Evolutionary conservation across 345 rosid species (phyloP).

Genomic region (Populus ilicifolia): DNA sequence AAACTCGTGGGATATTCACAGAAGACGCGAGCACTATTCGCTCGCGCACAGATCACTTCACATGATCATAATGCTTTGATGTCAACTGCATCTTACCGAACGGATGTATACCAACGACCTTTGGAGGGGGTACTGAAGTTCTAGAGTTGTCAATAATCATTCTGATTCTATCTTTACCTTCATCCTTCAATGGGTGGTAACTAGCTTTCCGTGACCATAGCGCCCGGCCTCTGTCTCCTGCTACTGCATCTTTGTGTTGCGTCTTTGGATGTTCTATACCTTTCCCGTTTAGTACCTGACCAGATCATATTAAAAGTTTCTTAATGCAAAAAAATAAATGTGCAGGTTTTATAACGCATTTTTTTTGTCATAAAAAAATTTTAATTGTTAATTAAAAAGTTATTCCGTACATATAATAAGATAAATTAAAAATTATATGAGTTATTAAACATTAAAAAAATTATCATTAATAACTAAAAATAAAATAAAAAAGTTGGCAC

Average conservation of each 20-base stretch:
- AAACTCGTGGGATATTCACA: too few relatives aligned
- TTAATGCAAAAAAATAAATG: too few relatives aligned
- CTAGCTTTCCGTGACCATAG: background rate
- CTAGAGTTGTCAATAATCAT: background rate
- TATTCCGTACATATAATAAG: too few relatives aligned
- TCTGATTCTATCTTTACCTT: background rate
- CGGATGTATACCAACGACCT: slow-evolving; percentile 61
- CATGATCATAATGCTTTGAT: slow-evolving; percentile 66
- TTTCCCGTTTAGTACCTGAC: background rate
- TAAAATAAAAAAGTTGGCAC: too few relatives aligned
- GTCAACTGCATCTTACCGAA: slow-evolving; percentile 87
- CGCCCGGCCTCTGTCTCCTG: background rate
- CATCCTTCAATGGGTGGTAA: background rate
- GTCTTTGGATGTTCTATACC: background rate
- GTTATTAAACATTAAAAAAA: too few relatives aligned
- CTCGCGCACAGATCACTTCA: slow-evolving; percentile 26
- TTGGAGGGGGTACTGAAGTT: slow-evolving; percentile 50
- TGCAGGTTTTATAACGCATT: too few relatives aligned
- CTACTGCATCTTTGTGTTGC: background rate
- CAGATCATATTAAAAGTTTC: too few relatives aligned
- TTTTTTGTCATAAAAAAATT: too few relatives aligned
- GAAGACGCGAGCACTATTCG: too few relatives aligned
- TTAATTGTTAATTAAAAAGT: too few relatives aligned
- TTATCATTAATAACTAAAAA: too few relatives aligned
- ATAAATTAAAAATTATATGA: too few relatives aligned